Percentiles rank a stretch among this genome's conserved stretches.
phyloP scores from a whole-genome alignment of 106 monocot genomes.

The Alisma plantagoaquatica region DNA sequence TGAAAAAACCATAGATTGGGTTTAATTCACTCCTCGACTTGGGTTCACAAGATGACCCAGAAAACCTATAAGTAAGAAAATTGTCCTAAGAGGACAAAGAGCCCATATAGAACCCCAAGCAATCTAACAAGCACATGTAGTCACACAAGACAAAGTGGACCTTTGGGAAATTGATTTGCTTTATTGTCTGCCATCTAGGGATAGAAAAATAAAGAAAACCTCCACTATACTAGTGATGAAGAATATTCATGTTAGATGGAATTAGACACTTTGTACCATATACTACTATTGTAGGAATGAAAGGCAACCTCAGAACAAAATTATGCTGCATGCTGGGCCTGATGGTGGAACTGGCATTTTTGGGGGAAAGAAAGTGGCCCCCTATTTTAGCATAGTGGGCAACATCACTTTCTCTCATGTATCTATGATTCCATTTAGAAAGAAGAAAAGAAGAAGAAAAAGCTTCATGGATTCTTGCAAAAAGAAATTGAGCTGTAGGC shows the following conservation, averaged over 20 bases:
- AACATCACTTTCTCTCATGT: not conserved
- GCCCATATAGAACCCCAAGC: too few relatives aligned
- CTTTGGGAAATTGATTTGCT: too few relatives aligned
- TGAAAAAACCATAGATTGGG: too few relatives aligned
- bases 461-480: not conserved
- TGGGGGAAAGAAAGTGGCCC: constrained; percentile 4
- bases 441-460: constrained; percentile 7
- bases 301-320: not conserved
- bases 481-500: too few relatives aligned
- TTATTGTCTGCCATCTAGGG: too few relatives aligned
- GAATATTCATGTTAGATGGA: not conserved
- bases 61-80: too few relatives aligned
- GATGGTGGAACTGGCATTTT: constrained; percentile 7
- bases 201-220: too few relatives aligned
- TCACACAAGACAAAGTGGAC: too few relatives aligned
- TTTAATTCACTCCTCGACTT: too few relatives aligned
- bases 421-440: constrained; percentile 5
- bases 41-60: too few relatives aligned
- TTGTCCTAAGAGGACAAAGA: too few relatives aligned
- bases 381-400: not conserved
- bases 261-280: constrained; percentile 2
- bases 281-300: constrained; percentile 2
- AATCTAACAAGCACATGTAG: too few relatives aligned
- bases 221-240: constrained; percentile 4
- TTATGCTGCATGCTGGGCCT: not conserved